These are phyloP conservation scores for Pezizomycotina sp. DNA, from an alignment of 2,329 filamentous ascomycete genomes.

Conservation along the genomic window DNA sequence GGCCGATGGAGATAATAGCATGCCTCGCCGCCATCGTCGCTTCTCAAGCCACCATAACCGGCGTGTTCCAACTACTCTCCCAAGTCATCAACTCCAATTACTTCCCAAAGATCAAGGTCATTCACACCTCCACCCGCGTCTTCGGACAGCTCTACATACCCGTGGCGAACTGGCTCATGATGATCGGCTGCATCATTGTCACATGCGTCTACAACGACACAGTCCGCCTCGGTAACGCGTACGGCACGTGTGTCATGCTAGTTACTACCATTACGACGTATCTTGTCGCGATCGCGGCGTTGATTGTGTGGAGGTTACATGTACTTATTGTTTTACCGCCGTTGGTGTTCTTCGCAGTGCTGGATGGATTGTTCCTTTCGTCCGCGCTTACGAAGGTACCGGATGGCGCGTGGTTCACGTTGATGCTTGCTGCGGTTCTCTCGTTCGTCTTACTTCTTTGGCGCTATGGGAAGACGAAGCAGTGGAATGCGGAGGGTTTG, in stretches of 20 bases:
- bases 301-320: slow-evolving; percentile 54
- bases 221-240: slow-evolving; percentile 53
- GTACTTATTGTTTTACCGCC: slow-evolving; percentile 43
- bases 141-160: slow-evolving; percentile 65
- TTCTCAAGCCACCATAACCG: slow-evolving; percentile 63
- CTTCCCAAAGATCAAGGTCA: slow-evolving; percentile 57
- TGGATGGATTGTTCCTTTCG: slow-evolving; percentile 55
- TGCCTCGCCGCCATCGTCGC: slow-evolving; percentile 58
- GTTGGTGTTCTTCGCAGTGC: slow-evolving; percentile 46
- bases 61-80: slow-evolving; percentile 51
- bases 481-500: slow-evolving; percentile 53
- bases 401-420: slow-evolving; percentile 61
- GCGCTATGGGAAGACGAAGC: slow-evolving; percentile 63
- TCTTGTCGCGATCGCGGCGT: slow-evolving; percentile 52
- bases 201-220: slow-evolving; percentile 60
- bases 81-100: slow-evolving; percentile 60
- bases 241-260: slow-evolving; percentile 64
- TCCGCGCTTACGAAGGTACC: slow-evolving; percentile 57
- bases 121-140: slow-evolving; percentile 53
- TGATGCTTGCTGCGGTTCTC: slow-evolving; percentile 46
- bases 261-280: slow-evolving; percentile 64
- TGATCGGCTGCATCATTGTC: slow-evolving; percentile 59
- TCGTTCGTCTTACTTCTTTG: slow-evolving; percentile 53
- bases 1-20: slow-evolving; percentile 50
- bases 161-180: slow-evolving; percentile 58